Evolutionary conservation across 345 rosid species (phyloP).

Genomic region (Eucalyptus cloeziana): DNA sequence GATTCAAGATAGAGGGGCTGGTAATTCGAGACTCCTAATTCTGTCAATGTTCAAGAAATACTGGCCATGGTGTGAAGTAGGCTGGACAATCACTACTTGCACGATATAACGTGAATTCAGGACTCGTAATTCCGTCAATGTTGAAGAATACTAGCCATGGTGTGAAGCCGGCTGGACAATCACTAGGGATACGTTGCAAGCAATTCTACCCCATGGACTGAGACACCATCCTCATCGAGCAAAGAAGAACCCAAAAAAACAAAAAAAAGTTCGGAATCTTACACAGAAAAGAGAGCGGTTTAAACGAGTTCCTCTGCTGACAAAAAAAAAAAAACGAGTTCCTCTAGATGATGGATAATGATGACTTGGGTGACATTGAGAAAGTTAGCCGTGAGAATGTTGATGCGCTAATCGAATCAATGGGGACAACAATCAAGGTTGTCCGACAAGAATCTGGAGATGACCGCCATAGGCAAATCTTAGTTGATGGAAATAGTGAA

Average conservation of each 20-base stretch:
- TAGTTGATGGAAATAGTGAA: background rate
- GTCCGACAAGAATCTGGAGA: background rate
- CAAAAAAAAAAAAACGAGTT: too few species aligned
- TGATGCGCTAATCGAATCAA: background rate
- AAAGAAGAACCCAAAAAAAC: too few species aligned
- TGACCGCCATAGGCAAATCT: rapidly evolving
- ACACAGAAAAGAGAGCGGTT: background rate
- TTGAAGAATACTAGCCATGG: too few species aligned
- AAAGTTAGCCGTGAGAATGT: background rate
- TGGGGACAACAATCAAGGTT: background rate
- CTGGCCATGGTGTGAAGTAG: background rate
- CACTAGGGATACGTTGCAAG: background rate
- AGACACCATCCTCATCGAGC: too few species aligned
- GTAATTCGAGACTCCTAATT: background rate
- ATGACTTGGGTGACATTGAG: background rate
- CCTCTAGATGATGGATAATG: background rate
- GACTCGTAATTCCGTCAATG: too few species aligned
- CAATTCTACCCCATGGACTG: background rate
- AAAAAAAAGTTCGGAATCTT: too few species aligned
- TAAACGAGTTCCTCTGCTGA: too few species aligned
- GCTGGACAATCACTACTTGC: background rate
- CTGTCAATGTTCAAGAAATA: background rate
- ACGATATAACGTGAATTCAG: too few species aligned
- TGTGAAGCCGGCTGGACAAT: too few species aligned
- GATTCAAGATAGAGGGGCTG: background rate